Percentiles rank a stretch among this genome's conserved stretches.
Conservation (phyloP, 148 eudicot genomes). For the Amaranthus hypochondriacus region DNA sequence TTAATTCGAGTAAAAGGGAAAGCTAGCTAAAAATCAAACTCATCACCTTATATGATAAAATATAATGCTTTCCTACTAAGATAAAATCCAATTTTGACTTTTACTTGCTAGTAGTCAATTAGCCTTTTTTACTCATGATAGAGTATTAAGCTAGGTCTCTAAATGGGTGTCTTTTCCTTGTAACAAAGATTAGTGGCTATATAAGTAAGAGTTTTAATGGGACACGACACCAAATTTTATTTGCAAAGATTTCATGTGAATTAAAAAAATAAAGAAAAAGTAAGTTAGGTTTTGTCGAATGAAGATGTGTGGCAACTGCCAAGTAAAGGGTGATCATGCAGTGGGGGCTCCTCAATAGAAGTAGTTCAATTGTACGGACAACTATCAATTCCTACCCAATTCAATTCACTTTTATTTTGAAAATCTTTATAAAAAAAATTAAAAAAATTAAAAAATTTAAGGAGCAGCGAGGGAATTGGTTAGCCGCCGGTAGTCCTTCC, state of each 20-base stretch:
- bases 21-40: too few species aligned
- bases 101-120: too few species aligned
- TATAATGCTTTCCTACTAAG: too few species aligned
- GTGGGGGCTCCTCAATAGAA: background rate
- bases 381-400: background rate
- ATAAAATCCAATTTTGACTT: too few species aligned
- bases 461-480: background rate
- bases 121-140: too few species aligned
- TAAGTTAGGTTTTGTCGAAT: slow-evolving; percentile 8
- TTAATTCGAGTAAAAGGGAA: too few species aligned
- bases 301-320: slow-evolving; percentile 14
- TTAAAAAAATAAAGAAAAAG: background rate
- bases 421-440: background rate
- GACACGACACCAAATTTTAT: background rate
- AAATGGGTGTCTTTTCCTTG: slow-evolving; percentile 1
- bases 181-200: slow-evolving; percentile 12
- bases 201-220: background rate
- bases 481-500: slow-evolving; percentile 24
- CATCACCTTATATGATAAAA: too few species aligned
- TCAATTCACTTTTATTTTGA: background rate
- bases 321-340: slow-evolving; percentile 15
- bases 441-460: too few species aligned
- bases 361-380: slow-evolving; percentile 22
- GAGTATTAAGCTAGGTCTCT: background rate
- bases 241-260: background rate